These are phyloP conservation scores for Desmodesmus armatus DNA, from an alignment of 139 green algal species.

Conservation along the genomic window DNA sequence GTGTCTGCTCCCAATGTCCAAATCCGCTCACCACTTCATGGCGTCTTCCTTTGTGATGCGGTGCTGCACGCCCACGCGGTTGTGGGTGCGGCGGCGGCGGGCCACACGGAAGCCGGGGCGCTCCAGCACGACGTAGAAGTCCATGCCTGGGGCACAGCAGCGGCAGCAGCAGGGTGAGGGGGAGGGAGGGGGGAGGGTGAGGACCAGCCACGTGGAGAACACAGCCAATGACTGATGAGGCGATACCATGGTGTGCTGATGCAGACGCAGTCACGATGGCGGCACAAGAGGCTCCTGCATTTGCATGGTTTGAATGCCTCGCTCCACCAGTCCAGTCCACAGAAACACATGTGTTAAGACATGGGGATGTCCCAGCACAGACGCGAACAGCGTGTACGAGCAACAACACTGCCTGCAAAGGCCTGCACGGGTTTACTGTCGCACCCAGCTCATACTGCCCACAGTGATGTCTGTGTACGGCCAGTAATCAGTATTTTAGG, in stretches of 20 bases:
- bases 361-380: conserved; percentile 14
- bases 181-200: too few relatives aligned
- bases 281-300: too few relatives aligned
- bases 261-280: too few relatives aligned
- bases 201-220: too few relatives aligned
- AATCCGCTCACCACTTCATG: conserved; percentile 95
- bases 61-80: conserved; percentile 90
- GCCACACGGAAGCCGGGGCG: conserved; percentile 95
- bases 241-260: too few relatives aligned
- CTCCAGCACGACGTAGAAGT: conserved; percentile 99
- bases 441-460: conserved; percentile 71
- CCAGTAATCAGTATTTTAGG: conserved; percentile 71
- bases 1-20: too few relatives aligned
- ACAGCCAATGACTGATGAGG: neutral
- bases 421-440: conserved; percentile 42
- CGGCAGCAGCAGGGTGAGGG: neutral
- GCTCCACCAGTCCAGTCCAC: neutral
- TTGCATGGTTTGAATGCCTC: too few relatives aligned
- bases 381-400: neutral
- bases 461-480: conserved; percentile 46
- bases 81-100: conserved; percentile 72
- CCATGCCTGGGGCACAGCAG: conserved; percentile 87
- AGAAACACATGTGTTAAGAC: neutral
- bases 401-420: neutral
- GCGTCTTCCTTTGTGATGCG: conserved; percentile 97